These are phyloP conservation scores for Aristolochia californica DNA, from an alignment of 164 flowering plant species.

Conservation along the genomic window DNA sequence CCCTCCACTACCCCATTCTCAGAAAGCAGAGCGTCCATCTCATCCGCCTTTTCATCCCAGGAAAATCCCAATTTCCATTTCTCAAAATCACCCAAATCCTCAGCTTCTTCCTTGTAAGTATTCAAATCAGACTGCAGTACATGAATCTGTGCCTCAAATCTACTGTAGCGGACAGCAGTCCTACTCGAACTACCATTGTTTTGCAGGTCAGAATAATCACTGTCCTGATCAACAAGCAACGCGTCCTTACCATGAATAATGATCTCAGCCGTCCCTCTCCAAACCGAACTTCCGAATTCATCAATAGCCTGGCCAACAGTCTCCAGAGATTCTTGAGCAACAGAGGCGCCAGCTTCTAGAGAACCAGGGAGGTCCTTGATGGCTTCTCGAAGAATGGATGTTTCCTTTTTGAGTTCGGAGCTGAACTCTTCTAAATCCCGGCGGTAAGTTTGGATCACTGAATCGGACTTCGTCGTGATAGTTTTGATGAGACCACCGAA, in stretches of 20 bases:
- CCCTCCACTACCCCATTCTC: slow-evolving; percentile 39
- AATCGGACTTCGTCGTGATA: slow-evolving; percentile 54
- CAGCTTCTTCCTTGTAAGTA: slow-evolving; percentile 50
- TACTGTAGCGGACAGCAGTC: slow-evolving; percentile 34
- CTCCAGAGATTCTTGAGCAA: slow-evolving; percentile 69
- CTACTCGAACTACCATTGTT: slow-evolving; percentile 3
- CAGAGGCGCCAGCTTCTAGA: slow-evolving; percentile 59
- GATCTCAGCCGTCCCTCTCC: slow-evolving; percentile 55
- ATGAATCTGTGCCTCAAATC: slow-evolving; percentile 45
- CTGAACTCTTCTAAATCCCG: slow-evolving; percentile 72
- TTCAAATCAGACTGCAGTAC: slow-evolving; percentile 37
- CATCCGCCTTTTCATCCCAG: slow-evolving; percentile 43
- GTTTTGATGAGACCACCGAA: slow-evolving; percentile 58
- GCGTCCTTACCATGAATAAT: slow-evolving; percentile 50
- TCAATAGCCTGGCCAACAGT: slow-evolving; percentile 77
- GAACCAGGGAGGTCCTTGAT: slow-evolving; percentile 58
- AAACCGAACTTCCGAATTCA: slow-evolving; percentile 49
- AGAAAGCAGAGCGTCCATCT: slow-evolving; percentile 36
- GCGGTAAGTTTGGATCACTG: slow-evolving; percentile 53
- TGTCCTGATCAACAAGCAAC: slow-evolving; percentile 25
- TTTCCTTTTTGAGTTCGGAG: slow-evolving; percentile 57
- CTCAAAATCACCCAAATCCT: slow-evolving; percentile 45
- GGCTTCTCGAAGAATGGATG: slow-evolving; percentile 48
- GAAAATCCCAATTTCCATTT: slow-evolving; percentile 58
- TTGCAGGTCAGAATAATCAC: slow-evolving; percentile 14